Evolutionary conservation across 768 basidiomycete species (phyloP).

Genomic region (Pholiota conissans): DNA sequence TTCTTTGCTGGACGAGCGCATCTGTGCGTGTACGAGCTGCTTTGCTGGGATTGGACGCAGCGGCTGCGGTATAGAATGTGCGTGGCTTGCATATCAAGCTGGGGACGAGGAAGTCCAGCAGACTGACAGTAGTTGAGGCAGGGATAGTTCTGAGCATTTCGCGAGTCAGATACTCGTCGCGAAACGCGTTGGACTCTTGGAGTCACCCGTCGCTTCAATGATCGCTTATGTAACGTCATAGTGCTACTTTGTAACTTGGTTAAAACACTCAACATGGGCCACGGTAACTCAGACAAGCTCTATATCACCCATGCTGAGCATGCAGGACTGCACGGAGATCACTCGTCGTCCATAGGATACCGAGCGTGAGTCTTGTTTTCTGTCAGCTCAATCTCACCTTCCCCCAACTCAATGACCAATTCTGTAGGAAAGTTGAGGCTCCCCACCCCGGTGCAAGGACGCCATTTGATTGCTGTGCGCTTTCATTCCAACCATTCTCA

Average conservation of each 20-base stretch:
- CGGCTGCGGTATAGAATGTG: slow-evolving; percentile 9
- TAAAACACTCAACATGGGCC: slow-evolving; percentile 55
- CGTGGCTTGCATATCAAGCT: slow-evolving; percentile 23
- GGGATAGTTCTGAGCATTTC: slow-evolving; percentile 18
- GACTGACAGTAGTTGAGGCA: slow-evolving; percentile 22
- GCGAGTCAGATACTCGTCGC: background rate
- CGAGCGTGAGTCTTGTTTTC: slow-evolving; percentile 49
- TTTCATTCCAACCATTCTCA: slow-evolving; percentile 87
- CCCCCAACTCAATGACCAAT: slow-evolving; percentile 11
- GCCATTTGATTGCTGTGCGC: slow-evolving; percentile 89
- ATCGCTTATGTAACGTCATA: slow-evolving; percentile 11
- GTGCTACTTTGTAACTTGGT: too few species aligned
- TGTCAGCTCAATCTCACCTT: slow-evolving; percentile 5
- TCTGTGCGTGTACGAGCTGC: slow-evolving; percentile 2
- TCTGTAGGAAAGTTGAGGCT: slow-evolving; percentile 62
- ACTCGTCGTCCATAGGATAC: slow-evolving; percentile 76
- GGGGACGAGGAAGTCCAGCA: slow-evolving; percentile 47
- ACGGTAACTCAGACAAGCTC: slow-evolving; percentile 84
- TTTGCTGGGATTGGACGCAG: slow-evolving; percentile 5
- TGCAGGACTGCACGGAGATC: slow-evolving; percentile 75
- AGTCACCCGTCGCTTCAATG: too few species aligned
- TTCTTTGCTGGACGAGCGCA: slow-evolving; percentile 19
- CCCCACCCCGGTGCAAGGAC: slow-evolving; percentile 64
- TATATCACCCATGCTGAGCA: slow-evolving; percentile 92
- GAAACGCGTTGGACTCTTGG: background rate